These are phyloP conservation scores for Kingdonia uniflora DNA, from an alignment of 164 flowering plant genomes.

Conservation along the genomic window DNA sequence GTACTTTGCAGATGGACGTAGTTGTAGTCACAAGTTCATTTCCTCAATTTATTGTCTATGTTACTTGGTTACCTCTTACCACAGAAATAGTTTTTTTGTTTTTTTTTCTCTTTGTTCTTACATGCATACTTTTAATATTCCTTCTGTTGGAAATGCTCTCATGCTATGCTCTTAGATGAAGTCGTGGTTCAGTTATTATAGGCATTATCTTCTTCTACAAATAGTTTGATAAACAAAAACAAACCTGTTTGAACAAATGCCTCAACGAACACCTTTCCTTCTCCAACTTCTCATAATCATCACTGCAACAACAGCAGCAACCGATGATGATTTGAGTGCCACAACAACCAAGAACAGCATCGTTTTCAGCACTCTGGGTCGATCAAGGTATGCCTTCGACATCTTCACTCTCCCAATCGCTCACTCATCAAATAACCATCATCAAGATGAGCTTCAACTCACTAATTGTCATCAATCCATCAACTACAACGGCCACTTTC, in stretches of 20 bases:
- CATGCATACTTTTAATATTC: too few species aligned
- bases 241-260: not conserved
- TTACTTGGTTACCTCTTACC: too few species aligned
- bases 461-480: conserved; percentile 66
- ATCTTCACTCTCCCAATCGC: conserved; percentile 28
- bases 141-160: too few species aligned
- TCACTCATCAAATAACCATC: not conserved
- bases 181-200: too few species aligned
- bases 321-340: conserved; percentile 3
- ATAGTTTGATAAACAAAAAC: not conserved
- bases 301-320: conserved; percentile 1
- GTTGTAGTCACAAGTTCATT: too few species aligned
- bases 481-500: conserved; percentile 77
- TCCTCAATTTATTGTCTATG: too few species aligned
- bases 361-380: conserved; percentile 54
- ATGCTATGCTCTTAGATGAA: too few species aligned
- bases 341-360: conserved; percentile 20
- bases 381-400: conserved; percentile 57
- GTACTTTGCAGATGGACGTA: too few species aligned
- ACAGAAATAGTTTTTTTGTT: too few species aligned
- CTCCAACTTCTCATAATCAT: not conserved
- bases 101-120: too few species aligned
- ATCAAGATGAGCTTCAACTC: conserved; percentile 28
- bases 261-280: not conserved
- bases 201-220: too few species aligned